These are phyloP conservation scores for Geotrichum restrictum DNA, from an alignment of 1,139 yeast genomes.

Conservation along the genomic window DNA sequence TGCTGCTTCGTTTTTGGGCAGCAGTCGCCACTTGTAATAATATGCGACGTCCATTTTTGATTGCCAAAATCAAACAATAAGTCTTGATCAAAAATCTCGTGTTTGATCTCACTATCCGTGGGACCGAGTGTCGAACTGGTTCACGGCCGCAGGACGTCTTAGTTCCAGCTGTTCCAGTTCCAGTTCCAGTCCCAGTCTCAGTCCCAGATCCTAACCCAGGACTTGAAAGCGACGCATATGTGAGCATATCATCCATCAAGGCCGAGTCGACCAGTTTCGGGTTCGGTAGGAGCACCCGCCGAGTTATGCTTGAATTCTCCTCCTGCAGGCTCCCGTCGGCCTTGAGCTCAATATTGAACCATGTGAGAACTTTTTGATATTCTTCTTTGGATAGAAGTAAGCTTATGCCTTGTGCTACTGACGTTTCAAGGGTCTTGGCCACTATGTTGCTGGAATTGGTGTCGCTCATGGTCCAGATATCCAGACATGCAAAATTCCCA, in stretches of 20 bases:
- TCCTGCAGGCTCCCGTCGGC: neutral
- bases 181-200: too few relatives aligned
- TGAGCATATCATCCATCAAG: conserved; percentile 2
- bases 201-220: too few relatives aligned
- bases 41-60: neutral
- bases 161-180: too few relatives aligned
- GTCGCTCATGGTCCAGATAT: neutral
- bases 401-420: conserved; percentile 7
- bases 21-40: too few relatives aligned
- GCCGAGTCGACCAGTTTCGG: conserved; percentile 14
- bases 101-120: conserved; percentile 11
- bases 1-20: too few relatives aligned
- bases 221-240: too few relatives aligned
- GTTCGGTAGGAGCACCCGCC: conserved; percentile 9
- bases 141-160: too few relatives aligned
- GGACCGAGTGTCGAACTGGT: neutral
- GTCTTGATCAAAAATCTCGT: conserved; percentile 11
- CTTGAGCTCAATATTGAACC: neutral
- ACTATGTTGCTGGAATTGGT: neutral
- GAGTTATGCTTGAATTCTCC: neutral
- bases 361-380: conserved; percentile 4
- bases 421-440: conserved; percentile 6
- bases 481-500: too few relatives aligned
- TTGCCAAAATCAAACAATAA: conserved; percentile 2
- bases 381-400: conserved; percentile 13